Percentiles rank a stretch among this genome's conserved stretches.
phyloP scores from a whole-genome alignment of 2,329 filamentous ascomycete species.

The Bipolaris victoriae region DNA sequence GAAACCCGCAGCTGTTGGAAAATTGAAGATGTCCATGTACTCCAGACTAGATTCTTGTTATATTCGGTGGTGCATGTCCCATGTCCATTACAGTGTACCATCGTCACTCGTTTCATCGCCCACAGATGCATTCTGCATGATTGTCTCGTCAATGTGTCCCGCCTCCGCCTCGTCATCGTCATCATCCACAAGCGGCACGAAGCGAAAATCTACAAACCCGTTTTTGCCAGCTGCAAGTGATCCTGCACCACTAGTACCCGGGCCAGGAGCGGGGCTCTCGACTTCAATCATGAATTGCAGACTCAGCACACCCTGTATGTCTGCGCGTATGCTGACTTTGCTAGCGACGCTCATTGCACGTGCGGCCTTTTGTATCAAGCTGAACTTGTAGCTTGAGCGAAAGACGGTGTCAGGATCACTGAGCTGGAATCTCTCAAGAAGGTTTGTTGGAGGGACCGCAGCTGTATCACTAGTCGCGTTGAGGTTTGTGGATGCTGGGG shows the following conservation, averaged over 20 bases:
- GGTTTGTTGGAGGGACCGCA: constrained; percentile 27
- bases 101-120: constrained; percentile 8
- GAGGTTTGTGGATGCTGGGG: constrained; percentile 22
- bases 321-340: constrained; percentile 89
- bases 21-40: background rate
- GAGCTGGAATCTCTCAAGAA: constrained; percentile 78
- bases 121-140: constrained; percentile 21
- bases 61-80: background rate
- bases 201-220: constrained; percentile 82
- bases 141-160: constrained; percentile 24
- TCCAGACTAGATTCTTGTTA: background rate
- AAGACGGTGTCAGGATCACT: constrained; percentile 32
- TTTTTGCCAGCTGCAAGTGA: constrained; percentile 54
- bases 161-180: constrained; percentile 38
- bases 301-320: constrained; percentile 87
- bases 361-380: constrained; percentile 80
- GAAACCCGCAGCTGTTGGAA: background rate
- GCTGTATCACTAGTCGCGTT: constrained; percentile 7
- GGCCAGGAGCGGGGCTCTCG: constrained; percentile 52
- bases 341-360: constrained; percentile 92
- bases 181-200: constrained; percentile 73
- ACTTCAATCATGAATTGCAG: constrained; percentile 96
- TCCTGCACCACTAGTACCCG: constrained; percentile 27
- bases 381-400: constrained; percentile 79
- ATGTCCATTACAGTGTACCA: background rate